A percentile compares a stretch with the other conserved stretches of the same genome.
Evolutionary conservation across 768 basidiomycete species (phyloP).

Genomic region (Auricularia sp.): DNA sequence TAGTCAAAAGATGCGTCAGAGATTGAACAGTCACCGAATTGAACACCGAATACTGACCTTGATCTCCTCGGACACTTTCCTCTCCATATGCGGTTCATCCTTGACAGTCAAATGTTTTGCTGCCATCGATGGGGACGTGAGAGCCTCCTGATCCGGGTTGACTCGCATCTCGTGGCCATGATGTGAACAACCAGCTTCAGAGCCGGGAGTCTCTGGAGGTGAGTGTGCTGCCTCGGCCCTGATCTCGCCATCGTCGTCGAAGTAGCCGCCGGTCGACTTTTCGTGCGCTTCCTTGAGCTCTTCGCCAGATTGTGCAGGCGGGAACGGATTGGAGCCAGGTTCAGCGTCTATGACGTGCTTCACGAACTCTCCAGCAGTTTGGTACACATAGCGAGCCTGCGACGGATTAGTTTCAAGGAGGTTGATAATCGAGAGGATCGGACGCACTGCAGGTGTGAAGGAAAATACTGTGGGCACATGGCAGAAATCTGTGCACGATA

Average conservation of each 20-base stretch:
- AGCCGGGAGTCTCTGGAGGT: background rate
- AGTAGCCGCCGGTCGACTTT: background rate
- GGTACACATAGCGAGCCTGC: conserved; percentile 46
- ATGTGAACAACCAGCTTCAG: background rate
- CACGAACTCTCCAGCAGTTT: conserved; percentile 50
- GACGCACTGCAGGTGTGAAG: conserved; percentile 36
- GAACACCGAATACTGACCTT: background rate
- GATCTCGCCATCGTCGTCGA: background rate
- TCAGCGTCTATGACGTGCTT: conserved; percentile 45
- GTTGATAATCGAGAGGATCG: too few species aligned
- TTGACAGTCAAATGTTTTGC: background rate
- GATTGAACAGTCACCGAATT: background rate
- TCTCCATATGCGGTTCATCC: background rate
- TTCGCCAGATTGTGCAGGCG: background rate
- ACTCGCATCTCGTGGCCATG: background rate
- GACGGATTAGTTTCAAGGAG: too few species aligned
- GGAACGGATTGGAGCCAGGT: background rate
- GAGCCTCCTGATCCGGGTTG: background rate
- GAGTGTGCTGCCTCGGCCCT: background rate
- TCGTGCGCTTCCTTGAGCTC: background rate
- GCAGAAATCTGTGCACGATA: conserved; percentile 27
- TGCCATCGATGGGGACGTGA: background rate
- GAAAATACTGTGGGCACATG: conserved; percentile 68
- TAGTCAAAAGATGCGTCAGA: background rate
- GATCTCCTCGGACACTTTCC: background rate